Percentiles rank a stretch among this genome's conserved stretches.
These are phyloP conservation scores for Backusella tarrabulga DNA, from an alignment of 192 early-diverging fungal species.

Conservation along the genomic window DNA sequence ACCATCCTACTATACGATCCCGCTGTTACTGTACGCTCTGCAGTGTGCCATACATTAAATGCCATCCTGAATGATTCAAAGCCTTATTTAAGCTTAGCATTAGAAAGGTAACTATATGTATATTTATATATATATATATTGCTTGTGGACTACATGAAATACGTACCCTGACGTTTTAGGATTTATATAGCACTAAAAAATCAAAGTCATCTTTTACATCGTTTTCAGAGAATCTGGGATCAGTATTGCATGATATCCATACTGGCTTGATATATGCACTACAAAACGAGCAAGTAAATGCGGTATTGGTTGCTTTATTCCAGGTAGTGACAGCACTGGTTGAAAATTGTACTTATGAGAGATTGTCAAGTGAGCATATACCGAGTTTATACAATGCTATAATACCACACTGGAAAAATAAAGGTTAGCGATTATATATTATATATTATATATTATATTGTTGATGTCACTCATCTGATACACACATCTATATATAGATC, in stretches of 20 bases:
- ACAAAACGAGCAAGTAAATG: conserved; percentile 15
- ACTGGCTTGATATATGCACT: conserved; percentile 31
- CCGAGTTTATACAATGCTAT: conserved; percentile 27
- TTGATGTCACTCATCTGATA: neutral
- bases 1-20: conserved; percentile 49
- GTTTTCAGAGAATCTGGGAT: conserved; percentile 40
- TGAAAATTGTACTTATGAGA: conserved; percentile 38
- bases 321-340: conserved; percentile 32
- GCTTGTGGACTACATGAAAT: neutral
- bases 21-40: conserved; percentile 39
- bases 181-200: conserved; percentile 1
- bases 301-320: conserved; percentile 29
- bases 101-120: conserved; percentile 41
- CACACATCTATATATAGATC: neutral
- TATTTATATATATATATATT: too few relatives aligned
- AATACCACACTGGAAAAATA: neutral
- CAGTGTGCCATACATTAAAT: conserved; percentile 42
- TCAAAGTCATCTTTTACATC: conserved; percentile 48
- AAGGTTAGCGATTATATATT: neutral
- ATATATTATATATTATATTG: neutral
- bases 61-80: conserved; percentile 51
- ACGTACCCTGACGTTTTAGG: neutral
- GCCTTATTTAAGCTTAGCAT: conserved; percentile 52
- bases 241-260: conserved; percentile 39
- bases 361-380: conserved; percentile 35